Evolutionary conservation across 108 stramenopile genomes (phyloP).

Genomic region (Nannochloropsis salina): DNA sequence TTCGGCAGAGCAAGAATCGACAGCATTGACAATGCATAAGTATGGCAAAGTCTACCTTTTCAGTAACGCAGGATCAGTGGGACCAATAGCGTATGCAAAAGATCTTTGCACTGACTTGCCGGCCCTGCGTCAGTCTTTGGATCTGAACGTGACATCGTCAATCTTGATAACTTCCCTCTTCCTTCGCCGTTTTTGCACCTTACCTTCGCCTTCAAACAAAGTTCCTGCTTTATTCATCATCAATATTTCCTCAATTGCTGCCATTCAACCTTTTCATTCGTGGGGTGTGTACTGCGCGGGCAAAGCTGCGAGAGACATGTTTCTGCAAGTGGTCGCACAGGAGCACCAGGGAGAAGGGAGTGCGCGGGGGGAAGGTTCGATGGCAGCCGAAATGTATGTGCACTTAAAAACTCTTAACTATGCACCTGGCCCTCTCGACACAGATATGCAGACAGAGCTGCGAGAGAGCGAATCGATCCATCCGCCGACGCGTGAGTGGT

Average conservation of each 20-base stretch:
- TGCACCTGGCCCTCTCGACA: slow-evolving; percentile 54
- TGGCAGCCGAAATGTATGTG: slow-evolving; percentile 24
- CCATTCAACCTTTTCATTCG: slow-evolving; percentile 45
- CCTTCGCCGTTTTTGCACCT: slow-evolving; percentile 22
- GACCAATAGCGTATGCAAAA: slow-evolving; percentile 31
- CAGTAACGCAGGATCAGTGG: slow-evolving; percentile 55
- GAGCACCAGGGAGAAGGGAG: not conserved
- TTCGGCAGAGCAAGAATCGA: not conserved
- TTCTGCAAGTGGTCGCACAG: slow-evolving; percentile 36
- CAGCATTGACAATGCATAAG: not conserved
- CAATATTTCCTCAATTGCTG: slow-evolving; percentile 54
- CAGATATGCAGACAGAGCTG: slow-evolving; percentile 46
- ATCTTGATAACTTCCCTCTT: slow-evolving; percentile 49
- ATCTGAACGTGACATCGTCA: slow-evolving; percentile 51
- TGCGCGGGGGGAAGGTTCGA: slow-evolving; percentile 37
- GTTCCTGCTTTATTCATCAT: slow-evolving; percentile 26
- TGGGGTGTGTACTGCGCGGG: slow-evolving; percentile 52
- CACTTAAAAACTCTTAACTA: slow-evolving; percentile 49
- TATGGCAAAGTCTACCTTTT: slow-evolving; percentile 42
- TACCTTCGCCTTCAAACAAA: not conserved
- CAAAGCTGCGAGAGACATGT: slow-evolving; percentile 58
- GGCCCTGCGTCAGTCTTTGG: slow-evolving; percentile 27
- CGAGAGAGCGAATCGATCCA: slow-evolving; percentile 21
- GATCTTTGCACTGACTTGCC: slow-evolving; percentile 29
- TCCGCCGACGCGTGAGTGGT: slow-evolving; percentile 16